A percentile compares a stretch with the other conserved stretches of the same genome.
phyloP scores from a whole-genome alignment of 2,329 filamentous ascomycete species.

The Cadophora gregata region DNA sequence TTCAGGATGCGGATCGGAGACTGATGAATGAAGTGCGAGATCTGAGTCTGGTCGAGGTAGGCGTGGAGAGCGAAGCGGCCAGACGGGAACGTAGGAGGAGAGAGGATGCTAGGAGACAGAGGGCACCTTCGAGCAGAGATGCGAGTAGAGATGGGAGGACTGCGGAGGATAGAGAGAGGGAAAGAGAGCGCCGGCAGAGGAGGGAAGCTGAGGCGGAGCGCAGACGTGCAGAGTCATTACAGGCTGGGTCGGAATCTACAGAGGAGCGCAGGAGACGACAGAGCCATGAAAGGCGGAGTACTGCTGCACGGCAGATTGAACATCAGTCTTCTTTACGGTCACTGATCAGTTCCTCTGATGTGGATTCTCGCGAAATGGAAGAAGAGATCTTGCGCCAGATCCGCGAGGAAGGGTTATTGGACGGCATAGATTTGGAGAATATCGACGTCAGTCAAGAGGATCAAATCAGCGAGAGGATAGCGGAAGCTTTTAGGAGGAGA shows the following conservation, averaged over 20 bases:
- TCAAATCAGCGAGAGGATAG: constrained; percentile 88
- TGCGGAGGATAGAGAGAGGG: constrained; percentile 40
- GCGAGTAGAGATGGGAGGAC: constrained; percentile 39
- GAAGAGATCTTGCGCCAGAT: constrained; percentile 90
- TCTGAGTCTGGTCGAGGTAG: constrained; percentile 64
- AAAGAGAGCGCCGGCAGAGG: constrained; percentile 41
- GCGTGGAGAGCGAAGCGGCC: constrained; percentile 49
- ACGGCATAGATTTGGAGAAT: constrained; percentile 88
- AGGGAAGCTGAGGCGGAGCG: constrained; percentile 44
- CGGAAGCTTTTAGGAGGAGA: constrained; percentile 81
- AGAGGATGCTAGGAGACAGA: constrained; percentile 38
- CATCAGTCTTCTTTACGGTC: constrained; percentile 90
- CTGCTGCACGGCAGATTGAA: constrained; percentile 66
- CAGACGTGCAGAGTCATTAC: constrained; percentile 37
- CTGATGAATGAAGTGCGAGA: constrained; percentile 41
- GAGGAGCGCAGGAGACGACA: constrained; percentile 38
- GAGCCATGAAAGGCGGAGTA: constrained; percentile 40
- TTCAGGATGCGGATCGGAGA: constrained; percentile 50
- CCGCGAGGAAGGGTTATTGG: constrained; percentile 82
- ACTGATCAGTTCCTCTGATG: constrained; percentile 79
- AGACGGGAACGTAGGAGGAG: constrained; percentile 42
- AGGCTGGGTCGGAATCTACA: constrained; percentile 30
- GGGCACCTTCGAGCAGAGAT: constrained; percentile 45
- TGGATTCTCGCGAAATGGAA: constrained; percentile 80
- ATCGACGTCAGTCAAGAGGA: constrained; percentile 85